Conservation (phyloP, 1,139 yeast genomes). For the Yamadazyma aaseri region DNA sequence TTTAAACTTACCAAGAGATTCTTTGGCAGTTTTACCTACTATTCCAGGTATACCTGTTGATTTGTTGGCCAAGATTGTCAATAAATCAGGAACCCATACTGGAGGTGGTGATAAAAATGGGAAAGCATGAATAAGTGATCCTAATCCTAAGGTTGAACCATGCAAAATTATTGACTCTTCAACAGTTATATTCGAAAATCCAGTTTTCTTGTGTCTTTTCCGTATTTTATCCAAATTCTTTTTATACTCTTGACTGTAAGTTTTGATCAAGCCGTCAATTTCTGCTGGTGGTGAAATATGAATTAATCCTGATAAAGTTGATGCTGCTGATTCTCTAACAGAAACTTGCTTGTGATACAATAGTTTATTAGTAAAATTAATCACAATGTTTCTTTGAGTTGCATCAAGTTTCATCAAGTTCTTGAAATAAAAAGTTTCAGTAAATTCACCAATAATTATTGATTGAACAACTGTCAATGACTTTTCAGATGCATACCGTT, state of each 20-base stretch:
- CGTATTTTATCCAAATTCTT: conserved; percentile 32
- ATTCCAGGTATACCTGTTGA: conserved; percentile 71
- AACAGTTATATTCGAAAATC: conserved; percentile 30
- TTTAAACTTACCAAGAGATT: conserved; percentile 78
- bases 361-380: conserved; percentile 52
- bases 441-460: conserved; percentile 63
- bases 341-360: conserved; percentile 69
- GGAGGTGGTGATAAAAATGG: conserved; percentile 94
- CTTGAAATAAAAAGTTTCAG: conserved; percentile 73
- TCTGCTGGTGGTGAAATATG: conserved; percentile 71
- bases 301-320: conserved; percentile 75
- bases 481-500: conserved; percentile 37
- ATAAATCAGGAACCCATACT: conserved; percentile 75
- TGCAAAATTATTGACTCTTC: conserved; percentile 59
- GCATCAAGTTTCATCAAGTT: conserved; percentile 58
- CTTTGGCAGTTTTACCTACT: conserved; percentile 84
- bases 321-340: conserved; percentile 74
- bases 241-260: conserved; percentile 25
- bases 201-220: conserved; percentile 29
- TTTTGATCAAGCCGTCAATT: conserved; percentile 33
- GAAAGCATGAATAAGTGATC: conserved; percentile 86
- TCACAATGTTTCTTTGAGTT: conserved; percentile 50
- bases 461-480: conserved; percentile 65
- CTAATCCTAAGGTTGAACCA: conserved; percentile 87
- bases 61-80: conserved; percentile 68